Conservation (phyloP, 2,329 filamentous ascomycete species). For the Clonostachys rhizophaga region DNA sequence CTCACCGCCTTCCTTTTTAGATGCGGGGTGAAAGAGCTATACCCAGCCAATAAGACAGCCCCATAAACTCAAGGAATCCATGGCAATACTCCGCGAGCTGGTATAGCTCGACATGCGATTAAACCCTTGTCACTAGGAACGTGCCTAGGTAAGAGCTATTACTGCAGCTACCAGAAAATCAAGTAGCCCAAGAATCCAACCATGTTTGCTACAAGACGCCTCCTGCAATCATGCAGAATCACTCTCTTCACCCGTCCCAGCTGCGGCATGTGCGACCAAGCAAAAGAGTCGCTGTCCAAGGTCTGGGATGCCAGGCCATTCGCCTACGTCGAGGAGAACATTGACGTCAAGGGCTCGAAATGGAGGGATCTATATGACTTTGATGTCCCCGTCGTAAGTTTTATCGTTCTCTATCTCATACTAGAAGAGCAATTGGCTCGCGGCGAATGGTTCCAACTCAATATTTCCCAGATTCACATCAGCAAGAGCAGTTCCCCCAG, state of each 20-base stretch:
- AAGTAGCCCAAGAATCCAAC: background rate
- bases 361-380: conserved; percentile 78
- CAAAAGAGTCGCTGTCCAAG: conserved; percentile 61
- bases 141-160: too few species aligned
- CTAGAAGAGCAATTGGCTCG: background rate
- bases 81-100: too few species aligned
- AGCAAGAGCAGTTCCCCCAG: conserved; percentile 48
- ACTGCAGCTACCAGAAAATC: too few species aligned
- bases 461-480: conserved; percentile 48
- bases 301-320: conserved; percentile 66
- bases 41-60: too few species aligned
- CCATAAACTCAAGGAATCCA: too few species aligned
- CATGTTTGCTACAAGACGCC: conserved; percentile 47
- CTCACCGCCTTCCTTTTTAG: conserved; percentile 28
- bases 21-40: background rate
- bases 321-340: conserved; percentile 63
- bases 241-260: conserved; percentile 71
- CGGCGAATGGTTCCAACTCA: too few species aligned
- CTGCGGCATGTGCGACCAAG: conserved; percentile 67
- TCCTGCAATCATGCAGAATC: conserved; percentile 56
- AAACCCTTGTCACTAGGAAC: too few species aligned
- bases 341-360: conserved; percentile 58
- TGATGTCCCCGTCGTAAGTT: conserved; percentile 71
- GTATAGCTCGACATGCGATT: too few species aligned
- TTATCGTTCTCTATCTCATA: background rate